Evolutionary conservation across 1,284 basidiomycete genomes (phyloP), one percentile per base, ranked within the genome.

Genomic region (Trichosporon inkin): DNA sequence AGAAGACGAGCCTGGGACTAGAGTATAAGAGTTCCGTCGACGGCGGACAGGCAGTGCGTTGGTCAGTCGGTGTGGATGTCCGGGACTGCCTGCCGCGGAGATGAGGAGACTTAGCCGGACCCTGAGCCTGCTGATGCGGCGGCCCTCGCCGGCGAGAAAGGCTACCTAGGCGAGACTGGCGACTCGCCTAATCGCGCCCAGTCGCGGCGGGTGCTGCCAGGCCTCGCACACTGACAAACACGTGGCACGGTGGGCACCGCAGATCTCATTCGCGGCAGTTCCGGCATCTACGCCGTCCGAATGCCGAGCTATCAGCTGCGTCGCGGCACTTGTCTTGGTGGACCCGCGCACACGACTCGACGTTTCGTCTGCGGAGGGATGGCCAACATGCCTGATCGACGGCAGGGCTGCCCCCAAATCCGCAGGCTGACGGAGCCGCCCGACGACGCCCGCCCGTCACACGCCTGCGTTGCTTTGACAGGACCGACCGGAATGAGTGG

Each of bases 91-190:
- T 49, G 44, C 24, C 44, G 44, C 44, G 44, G 44, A 49, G 22
- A 49, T 49, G 44, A 32, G 24, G 22, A 32, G 13, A 49, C 24
- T 49, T 32, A 32, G 44, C 44, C 44, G 20, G 44, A 28, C 44
- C 44, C 44, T 49, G 44, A 17, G 44, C 5, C 11, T 1, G 44
- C 6, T 32, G 28, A 32, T 32, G 28, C 24, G 44, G 17, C 44
- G 44, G 44, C 22, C 17, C 44, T 49, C 44, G 44, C 44, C 44
- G 44, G 44, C 44, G 44, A 49, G 44, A n/a, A 11, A 28, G 22
- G 44, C 44, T 16, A 49, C 22, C 24, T 28, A 28, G 44, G 22
- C 44, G 44, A 49, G 44, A n/a, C 7, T n/a, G 8, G 22, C 44
- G 44, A 49, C 28, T 32, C 44, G 44, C 24, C 22, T 16, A 10